Conservation (phyloP, 768 basidiomycete genomes). For the Pleurotus tuoliensis region DNA sequence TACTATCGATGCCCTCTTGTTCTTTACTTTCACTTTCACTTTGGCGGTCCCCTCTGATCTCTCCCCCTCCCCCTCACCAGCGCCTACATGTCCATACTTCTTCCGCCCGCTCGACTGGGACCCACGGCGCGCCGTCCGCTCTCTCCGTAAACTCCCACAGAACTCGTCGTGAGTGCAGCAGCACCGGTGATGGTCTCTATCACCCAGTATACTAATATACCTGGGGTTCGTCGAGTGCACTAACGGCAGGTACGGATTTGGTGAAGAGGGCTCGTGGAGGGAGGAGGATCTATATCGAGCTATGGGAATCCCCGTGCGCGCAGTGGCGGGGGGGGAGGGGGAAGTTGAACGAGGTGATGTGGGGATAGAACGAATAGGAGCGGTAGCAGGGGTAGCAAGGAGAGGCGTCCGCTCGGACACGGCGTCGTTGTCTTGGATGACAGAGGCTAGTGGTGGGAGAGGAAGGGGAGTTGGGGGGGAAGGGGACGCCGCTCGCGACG, state of each 20-base stretch:
- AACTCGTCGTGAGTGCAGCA: constrained; percentile 5
- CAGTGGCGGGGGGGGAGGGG: not conserved
- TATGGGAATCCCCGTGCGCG: not conserved
- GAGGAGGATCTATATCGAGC: not conserved
- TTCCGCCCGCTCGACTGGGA: not conserved
- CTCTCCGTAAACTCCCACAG: not conserved
- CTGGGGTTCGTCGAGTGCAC: constrained; percentile 2
- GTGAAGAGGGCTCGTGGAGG: not conserved
- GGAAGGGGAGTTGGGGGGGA: not conserved
- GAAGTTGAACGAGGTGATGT: not conserved
- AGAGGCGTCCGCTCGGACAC: not conserved
- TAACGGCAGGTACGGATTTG: not conserved
- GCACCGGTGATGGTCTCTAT: constrained; percentile 7
- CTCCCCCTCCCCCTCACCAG: not conserved
- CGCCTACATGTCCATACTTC: too few species aligned
- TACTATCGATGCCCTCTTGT: not conserved
- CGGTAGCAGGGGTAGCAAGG: not conserved
- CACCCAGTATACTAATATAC: constrained; percentile 3
- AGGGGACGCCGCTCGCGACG: not conserved
- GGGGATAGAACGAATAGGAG: not conserved
- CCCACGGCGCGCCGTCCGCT: not conserved
- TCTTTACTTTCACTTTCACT: not conserved
- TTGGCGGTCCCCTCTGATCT: not conserved
- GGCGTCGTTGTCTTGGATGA: not conserved
- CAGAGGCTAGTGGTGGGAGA: too few species aligned